Base-by-base conservation (phyloP, 768 basidiomycete species). In the Hortiboletus flavorubellus region DNA sequence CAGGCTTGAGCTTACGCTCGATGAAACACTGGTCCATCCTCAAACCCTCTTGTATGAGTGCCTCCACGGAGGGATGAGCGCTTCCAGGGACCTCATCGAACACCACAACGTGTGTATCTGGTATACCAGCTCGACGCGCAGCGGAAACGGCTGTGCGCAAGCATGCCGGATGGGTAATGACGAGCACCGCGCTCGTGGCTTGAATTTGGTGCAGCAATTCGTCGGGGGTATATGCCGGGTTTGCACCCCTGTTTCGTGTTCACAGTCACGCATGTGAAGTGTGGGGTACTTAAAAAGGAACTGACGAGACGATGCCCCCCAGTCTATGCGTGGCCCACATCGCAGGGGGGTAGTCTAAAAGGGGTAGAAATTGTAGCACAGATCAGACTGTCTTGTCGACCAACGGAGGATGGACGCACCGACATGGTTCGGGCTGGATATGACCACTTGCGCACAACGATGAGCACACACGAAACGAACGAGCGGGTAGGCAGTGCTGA, bases 401-500 rank as follows among this genome's bases (percentile, higher is more conserved):
- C 2, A 14, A 37, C 42, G 49, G 44, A 37, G 43, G 15, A 9
- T 11, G 6, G 18, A 68, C 71, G 59, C 50, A 86, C 86, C 84
- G 29, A 82, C 71, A 64, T 85, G 76, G 59, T 88, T 88, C 12
- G 83, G 81, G 59, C 84, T 82, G 67, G 82, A 82, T 37, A 88
- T 61, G 62, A 84, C 83, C 41, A 85, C 86, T 85, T 44, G 21
- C 21, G 18, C 6, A 50, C 16, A 21, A 53, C 29, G 16, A 35
- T 63, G 30, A 63, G 41, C 42, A 55, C 31, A 39, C 31, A 38
- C 30, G 49, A 34, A 3, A 21, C 18, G 14, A 15, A 46, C n/a
- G 34, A 8, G n/a, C 43, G 5, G 46, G 23, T 35, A 9, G 44
- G 35, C 39, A 14, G 31, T 9, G 8, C 8, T 47, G 37, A 69